Evolutionary conservation across 2,329 filamentous ascomycete genomes (phyloP).

Genomic region (Colletotrichum sp.): DNA sequence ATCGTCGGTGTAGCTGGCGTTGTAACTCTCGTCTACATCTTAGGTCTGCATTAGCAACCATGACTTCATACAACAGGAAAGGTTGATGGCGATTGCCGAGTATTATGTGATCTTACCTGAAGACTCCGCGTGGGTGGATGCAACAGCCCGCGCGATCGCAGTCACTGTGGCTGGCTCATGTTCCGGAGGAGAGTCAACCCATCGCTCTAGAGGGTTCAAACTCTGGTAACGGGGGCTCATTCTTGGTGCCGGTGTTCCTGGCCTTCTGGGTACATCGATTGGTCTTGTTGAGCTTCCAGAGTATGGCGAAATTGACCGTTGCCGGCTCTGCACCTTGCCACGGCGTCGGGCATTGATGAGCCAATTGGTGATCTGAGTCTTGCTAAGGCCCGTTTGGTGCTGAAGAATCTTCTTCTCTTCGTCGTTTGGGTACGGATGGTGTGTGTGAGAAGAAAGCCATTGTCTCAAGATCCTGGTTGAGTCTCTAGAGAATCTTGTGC

Average conservation of each 20-base stretch:
- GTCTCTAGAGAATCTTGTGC: constrained; percentile 26
- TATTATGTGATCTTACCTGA: neutral
- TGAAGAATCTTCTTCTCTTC: constrained; percentile 11
- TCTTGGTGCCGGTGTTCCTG: neutral
- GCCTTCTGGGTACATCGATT: constrained; percentile 3
- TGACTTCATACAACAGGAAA: neutral
- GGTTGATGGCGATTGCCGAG: accelerated
- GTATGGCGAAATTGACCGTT: constrained; percentile 35
- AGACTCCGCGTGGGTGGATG: constrained; percentile 14
- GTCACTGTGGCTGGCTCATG: constrained; percentile 26
- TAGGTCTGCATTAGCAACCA: neutral
- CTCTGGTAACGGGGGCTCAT: neutral
- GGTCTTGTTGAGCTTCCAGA: constrained; percentile 22
- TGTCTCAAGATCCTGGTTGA: constrained; percentile 21
- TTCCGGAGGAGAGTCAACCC: constrained; percentile 25
- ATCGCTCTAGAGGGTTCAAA: constrained; percentile 8
- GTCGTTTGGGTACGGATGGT: constrained; percentile 13
- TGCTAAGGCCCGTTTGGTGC: constrained; percentile 11
- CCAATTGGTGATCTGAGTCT: constrained; percentile 17
- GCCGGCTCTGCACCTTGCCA: constrained; percentile 50
- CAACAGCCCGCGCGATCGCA: constrained; percentile 23
- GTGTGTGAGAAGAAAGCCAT: constrained; percentile 20
- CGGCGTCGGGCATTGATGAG: constrained; percentile 13
- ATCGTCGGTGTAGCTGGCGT: neutral
- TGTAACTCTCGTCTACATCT: constrained; percentile 2